Percentiles rank a stretch among this genome's conserved stretches.
phyloP scores from a whole-genome alignment of 2,329 filamentous ascomycete species.

The Magnaporthiopsis poae region DNA sequence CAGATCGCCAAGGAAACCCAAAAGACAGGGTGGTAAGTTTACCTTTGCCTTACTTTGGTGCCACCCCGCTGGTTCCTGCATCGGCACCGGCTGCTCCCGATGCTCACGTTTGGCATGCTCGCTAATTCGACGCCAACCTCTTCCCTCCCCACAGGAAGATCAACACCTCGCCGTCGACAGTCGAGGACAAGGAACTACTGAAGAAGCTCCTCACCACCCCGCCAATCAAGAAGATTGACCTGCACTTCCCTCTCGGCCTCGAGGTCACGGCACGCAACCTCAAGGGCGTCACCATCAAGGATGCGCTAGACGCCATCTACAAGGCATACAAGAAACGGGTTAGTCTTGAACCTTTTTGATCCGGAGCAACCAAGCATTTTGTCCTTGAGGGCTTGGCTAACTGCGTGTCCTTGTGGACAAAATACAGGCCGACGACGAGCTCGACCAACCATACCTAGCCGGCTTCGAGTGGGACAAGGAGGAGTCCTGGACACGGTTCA shows the following conservation, averaged over 20 bases:
- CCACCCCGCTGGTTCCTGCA: background rate
- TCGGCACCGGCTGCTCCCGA: background rate
- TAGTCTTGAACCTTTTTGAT: constrained; percentile 23
- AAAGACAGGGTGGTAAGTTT: constrained; percentile 71
- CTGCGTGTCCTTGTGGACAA: background rate
- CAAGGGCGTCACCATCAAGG: constrained; percentile 94
- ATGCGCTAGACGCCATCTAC: constrained; percentile 88
- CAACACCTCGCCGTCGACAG: constrained; percentile 67
- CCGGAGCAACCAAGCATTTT: background rate
- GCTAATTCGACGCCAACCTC: background rate
- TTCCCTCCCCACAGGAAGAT: constrained; percentile 60
- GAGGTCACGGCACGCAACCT: constrained; percentile 83
- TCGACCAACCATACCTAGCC: constrained; percentile 75
- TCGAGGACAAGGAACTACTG: constrained; percentile 78
- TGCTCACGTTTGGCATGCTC: background rate
- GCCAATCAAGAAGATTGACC: constrained; percentile 85
- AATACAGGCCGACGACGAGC: constrained; percentile 74
- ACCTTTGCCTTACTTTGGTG: constrained; percentile 10
- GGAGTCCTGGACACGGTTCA: constrained; percentile 76
- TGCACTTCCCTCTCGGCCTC: constrained; percentile 80
- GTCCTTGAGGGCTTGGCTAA: constrained; percentile 1
- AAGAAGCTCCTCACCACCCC: constrained; percentile 73
- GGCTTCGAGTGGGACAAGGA: constrained; percentile 96
- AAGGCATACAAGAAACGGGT: constrained; percentile 97
- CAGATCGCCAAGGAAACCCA: constrained; percentile 73